Conservation (phyloP, 2,329 filamentous ascomycete genomes). For the Domatiomyces globalis region DNA sequence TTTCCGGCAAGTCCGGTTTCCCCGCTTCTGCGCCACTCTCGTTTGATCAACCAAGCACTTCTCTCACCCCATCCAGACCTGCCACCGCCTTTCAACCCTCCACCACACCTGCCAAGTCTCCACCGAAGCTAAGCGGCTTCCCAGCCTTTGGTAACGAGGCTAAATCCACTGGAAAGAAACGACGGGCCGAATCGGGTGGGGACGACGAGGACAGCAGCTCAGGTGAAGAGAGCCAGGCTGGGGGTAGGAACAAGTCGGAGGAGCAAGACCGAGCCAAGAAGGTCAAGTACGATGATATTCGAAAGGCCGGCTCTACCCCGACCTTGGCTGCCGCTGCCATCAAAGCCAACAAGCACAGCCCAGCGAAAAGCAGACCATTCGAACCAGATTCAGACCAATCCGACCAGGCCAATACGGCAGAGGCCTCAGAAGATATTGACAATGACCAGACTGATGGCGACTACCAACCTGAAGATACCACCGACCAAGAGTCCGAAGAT, state of each 20-base stretch:
- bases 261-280: neutral
- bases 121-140: slow-evolving; percentile 10
- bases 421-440: too few relatives aligned
- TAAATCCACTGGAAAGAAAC: neutral
- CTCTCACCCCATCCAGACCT: too few relatives aligned
- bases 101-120: slow-evolving; percentile 16
- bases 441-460: slow-evolving; percentile 29
- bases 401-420: slow-evolving; percentile 36
- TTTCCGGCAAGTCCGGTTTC: neutral
- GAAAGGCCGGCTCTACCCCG: neutral
- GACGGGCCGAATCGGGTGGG: neutral
- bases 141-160: neutral
- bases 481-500: slow-evolving; percentile 6
- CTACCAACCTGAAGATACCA: slow-evolving; percentile 10
- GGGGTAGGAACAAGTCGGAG: too few relatives aligned
- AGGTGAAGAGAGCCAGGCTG: neutral
- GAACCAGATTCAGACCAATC: slow-evolving; percentile 25
- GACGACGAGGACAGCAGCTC: neutral
- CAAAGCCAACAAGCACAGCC: neutral
- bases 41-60: neutral
- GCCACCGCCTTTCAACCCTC: slow-evolving; percentile 3
- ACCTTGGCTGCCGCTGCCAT: neutral
- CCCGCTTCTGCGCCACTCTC: neutral
- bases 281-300: too few relatives aligned
- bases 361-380: slow-evolving; percentile 2